Evolutionary conservation across 177 flowering plant genomes (phyloP).

Genomic region (Vitis hybrid): DNA sequence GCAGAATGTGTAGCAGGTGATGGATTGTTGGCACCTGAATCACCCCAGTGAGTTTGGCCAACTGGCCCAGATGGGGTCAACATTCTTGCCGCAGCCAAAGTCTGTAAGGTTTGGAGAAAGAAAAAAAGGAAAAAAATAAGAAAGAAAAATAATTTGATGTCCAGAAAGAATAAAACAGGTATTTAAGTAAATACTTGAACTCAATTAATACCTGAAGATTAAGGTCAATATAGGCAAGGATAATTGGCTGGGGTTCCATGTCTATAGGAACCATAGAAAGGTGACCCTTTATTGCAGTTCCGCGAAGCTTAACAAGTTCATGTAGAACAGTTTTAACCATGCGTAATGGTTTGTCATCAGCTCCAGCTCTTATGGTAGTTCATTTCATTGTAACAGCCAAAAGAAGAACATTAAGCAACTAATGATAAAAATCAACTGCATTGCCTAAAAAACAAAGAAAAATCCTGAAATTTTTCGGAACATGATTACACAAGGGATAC

Average conservation of each 20-base stretch:
- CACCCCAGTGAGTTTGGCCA: slow-evolving; percentile 96
- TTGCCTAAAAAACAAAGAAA: too few species aligned
- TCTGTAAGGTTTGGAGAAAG: slow-evolving; percentile 36
- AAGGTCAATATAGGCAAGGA: slow-evolving; percentile 97
- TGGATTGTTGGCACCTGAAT: slow-evolving; percentile 75
- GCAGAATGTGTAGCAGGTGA: slow-evolving; percentile 80
- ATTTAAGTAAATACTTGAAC: background rate
- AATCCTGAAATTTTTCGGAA: too few species aligned
- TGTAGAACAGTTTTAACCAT: slow-evolving; percentile 99
- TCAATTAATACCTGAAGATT: slow-evolving; percentile 80
- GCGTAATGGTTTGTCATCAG: slow-evolving; percentile 97
- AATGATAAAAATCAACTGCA: background rate
- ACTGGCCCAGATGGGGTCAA: slow-evolving; percentile 83
- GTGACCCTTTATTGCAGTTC: slow-evolving; percentile 96
- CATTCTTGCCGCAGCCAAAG: slow-evolving; percentile 99
- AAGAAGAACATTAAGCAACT: background rate
- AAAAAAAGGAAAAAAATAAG: background rate
- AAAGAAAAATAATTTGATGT: background rate
- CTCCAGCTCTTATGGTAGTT: slow-evolving; percentile 72
- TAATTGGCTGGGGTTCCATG: slow-evolving; percentile 95
- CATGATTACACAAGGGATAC: slow-evolving; percentile 27
- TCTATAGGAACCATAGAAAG: slow-evolving; percentile 99
- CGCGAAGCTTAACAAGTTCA: slow-evolving; percentile 98
- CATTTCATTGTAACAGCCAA: background rate
- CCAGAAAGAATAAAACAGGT: background rate